Percentiles rank a stretch among this genome's conserved stretches.
phyloP scores from a whole-genome alignment of 2,329 filamentous ascomycete species.

The Kalmusia sp. region DNA sequence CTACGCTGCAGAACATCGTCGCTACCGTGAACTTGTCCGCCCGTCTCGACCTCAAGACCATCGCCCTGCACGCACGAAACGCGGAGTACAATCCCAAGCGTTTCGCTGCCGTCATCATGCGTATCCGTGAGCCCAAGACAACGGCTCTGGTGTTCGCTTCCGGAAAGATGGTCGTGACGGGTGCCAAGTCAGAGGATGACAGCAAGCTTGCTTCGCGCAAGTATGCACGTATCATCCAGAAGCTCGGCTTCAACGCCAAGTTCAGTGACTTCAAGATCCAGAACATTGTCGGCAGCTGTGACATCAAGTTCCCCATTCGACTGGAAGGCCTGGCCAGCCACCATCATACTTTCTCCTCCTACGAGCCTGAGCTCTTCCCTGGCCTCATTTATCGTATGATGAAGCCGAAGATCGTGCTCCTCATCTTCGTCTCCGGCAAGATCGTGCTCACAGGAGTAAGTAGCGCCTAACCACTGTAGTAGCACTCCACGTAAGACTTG shows the following conservation, averaged over 20 bases:
- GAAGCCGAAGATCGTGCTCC: slow-evolving; percentile 97
- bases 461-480: slow-evolving; percentile 1
- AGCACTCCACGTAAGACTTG: not conserved
- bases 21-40: slow-evolving; percentile 99
- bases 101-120: slow-evolving; percentile 99
- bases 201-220: slow-evolving; percentile 96
- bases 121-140: slow-evolving; percentile 98
- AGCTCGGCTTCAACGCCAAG: slow-evolving; percentile 98
- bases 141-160: slow-evolving; percentile 97
- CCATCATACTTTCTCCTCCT: slow-evolving; percentile 78
- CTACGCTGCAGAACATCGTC: slow-evolving; percentile 76
- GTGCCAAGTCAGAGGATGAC: slow-evolving; percentile 97
- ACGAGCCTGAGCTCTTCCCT: slow-evolving; percentile 97
- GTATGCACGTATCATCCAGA: slow-evolving; percentile 99
- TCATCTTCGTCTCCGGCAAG: slow-evolving; percentile 98
- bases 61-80: slow-evolving; percentile 96
- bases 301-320: slow-evolving; percentile 99
- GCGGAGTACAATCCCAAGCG: slow-evolving; percentile 99
- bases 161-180: slow-evolving; percentile 99
- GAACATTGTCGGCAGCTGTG: slow-evolving; percentile 97
- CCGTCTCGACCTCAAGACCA: slow-evolving; percentile 97
- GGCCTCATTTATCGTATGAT: slow-evolving; percentile 99
- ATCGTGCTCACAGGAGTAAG: slow-evolving; percentile 12
- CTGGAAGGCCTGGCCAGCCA: slow-evolving; percentile 29
- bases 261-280: slow-evolving; percentile 99